Conservation (phyloP, 2,329 filamentous ascomycete genomes). For the Hymenoscyphus repandus region DNA sequence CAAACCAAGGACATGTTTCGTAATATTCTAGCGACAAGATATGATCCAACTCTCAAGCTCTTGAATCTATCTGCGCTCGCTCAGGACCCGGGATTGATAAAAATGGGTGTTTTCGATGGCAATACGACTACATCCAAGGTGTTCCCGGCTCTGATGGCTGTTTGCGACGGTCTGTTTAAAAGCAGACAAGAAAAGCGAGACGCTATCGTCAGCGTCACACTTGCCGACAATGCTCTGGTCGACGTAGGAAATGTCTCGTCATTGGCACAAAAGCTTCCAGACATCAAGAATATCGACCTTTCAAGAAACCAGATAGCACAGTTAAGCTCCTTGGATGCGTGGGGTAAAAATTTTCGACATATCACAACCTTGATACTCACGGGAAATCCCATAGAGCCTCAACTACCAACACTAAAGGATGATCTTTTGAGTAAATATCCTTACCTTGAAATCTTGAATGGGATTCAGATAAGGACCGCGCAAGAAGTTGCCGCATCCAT, state of each 20-base stretch:
- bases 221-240: conserved; percentile 74
- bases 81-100: conserved; percentile 64
- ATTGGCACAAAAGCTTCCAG: conserved; percentile 74
- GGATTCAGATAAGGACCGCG: conserved; percentile 64
- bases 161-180: conserved; percentile 75
- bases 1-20: conserved; percentile 66
- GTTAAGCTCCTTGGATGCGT: conserved; percentile 62
- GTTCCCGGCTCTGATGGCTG: conserved; percentile 85
- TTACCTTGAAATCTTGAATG: conserved; percentile 71
- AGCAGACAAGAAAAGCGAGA: conserved; percentile 66
- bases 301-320: conserved; percentile 74
- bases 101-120: conserved; percentile 66
- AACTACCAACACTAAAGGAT: conserved; percentile 58
- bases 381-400: conserved; percentile 66
- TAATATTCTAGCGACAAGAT: conserved; percentile 67
- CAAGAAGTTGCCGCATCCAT: conserved; percentile 59
- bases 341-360: conserved; percentile 72
- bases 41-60: conserved; percentile 65
- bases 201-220: conserved; percentile 73
- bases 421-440: conserved; percentile 81
- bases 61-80: conserved; percentile 77
- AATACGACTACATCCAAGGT: conserved; percentile 63
- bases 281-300: conserved; percentile 82
- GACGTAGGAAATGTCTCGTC: conserved; percentile 68
- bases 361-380: conserved; percentile 77